Percentiles rank a stretch among this genome's conserved stretches.
Evolutionary conservation across 2,329 filamentous ascomycete species (phyloP).

Genomic region (Stachybotrys chartarum): DNA sequence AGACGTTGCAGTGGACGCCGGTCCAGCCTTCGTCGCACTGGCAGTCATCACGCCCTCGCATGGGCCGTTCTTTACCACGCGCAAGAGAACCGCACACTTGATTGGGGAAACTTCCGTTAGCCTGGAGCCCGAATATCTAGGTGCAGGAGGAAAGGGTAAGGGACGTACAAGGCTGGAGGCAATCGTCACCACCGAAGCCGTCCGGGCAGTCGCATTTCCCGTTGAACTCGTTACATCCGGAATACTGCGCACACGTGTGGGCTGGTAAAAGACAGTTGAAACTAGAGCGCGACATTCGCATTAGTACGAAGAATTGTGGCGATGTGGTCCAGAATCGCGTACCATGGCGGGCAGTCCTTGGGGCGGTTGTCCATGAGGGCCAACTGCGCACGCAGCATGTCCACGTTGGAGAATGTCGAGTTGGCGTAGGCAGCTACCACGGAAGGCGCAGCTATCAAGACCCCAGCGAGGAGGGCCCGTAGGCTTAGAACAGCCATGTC

Average conservation of each 20-base stretch:
- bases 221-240: constrained; percentile 79
- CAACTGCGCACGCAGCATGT: constrained; percentile 58
- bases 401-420: constrained; percentile 54
- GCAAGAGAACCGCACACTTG: constrained; percentile 79
- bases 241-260: constrained; percentile 86
- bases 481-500: constrained; percentile 32
- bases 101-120: not conserved
- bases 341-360: constrained; percentile 73
- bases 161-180: constrained; percentile 65
- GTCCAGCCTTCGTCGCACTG: constrained; percentile 89
- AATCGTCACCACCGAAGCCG: constrained; percentile 92
- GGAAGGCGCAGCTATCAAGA: constrained; percentile 32
- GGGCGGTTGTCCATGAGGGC: constrained; percentile 68
- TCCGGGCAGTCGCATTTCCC: constrained; percentile 89
- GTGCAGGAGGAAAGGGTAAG: not conserved
- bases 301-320: not conserved
- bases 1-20: constrained; percentile 98
- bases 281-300: constrained; percentile 35
- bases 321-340: constrained; percentile 2
- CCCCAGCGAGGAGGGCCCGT: constrained; percentile 30
- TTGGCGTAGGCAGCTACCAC: constrained; percentile 31
- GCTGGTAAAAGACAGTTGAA: constrained; percentile 97
- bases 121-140: not conserved
- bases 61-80: constrained; percentile 70
- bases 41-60: constrained; percentile 65